Percentiles rank a stretch among this genome's conserved stretches.
These are phyloP conservation scores for Hericium coralloides DNA, from an alignment of 768 basidiomycete species.

Conservation along the genomic window DNA sequence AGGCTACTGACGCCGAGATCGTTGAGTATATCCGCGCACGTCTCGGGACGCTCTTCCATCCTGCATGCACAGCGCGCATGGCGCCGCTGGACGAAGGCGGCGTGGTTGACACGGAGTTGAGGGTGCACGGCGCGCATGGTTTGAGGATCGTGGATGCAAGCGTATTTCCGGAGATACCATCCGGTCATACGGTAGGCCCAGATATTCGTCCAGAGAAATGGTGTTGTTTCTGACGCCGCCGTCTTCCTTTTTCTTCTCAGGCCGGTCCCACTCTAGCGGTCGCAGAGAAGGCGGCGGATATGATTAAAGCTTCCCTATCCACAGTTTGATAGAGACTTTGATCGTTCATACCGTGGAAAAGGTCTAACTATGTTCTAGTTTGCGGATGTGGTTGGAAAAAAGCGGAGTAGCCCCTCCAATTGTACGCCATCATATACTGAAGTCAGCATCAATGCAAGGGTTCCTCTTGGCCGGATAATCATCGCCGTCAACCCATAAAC, in stretches of 20 bases:
- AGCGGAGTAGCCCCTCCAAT: too few species aligned
- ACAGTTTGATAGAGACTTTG: too few species aligned
- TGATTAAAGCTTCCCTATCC: slow-evolving; percentile 19
- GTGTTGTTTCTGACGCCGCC: neutral
- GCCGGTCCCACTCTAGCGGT: slow-evolving; percentile 20
- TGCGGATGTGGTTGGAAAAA: too few species aligned
- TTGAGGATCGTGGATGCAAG: slow-evolving; percentile 40
- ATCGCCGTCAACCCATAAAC: too few species aligned
- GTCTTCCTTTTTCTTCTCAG: too few species aligned
- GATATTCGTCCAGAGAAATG: neutral
- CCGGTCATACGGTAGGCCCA: slow-evolving; percentile 36
- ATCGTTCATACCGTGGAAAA: too few species aligned
- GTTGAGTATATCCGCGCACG: slow-evolving; percentile 25
- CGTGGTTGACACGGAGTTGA: slow-evolving; percentile 34
- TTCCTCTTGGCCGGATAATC: too few species aligned
- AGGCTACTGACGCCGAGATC: slow-evolving; percentile 26
- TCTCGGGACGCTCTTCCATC: slow-evolving; percentile 35
- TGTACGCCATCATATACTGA: too few species aligned
- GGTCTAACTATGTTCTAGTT: too few species aligned
- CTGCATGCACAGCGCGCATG: slow-evolving; percentile 33
- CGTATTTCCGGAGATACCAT: slow-evolving; percentile 32
- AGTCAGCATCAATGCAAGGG: too few species aligned
- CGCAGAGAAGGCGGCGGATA: slow-evolving; percentile 23
- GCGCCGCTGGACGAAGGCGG: slow-evolving; percentile 27
- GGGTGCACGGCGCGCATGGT: slow-evolving; percentile 33